A percentile compares a stretch with the other conserved stretches of the same genome.
Evolutionary conservation across 202 grass and related monocot species (phyloP).

Genomic region (Brachypodium distachyon): DNA sequence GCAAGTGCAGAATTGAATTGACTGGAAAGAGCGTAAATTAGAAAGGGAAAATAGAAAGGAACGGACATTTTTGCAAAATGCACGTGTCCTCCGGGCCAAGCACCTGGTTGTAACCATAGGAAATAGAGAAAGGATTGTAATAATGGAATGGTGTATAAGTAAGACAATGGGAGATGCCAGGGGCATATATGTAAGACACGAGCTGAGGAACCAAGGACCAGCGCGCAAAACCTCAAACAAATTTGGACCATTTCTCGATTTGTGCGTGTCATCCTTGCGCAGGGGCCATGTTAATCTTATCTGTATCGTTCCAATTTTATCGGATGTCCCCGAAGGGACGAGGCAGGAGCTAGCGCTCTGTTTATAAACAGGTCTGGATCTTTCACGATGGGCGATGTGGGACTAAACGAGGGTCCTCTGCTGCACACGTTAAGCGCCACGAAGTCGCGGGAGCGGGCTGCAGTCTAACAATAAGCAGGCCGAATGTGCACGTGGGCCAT

Average conservation of each 20-base stretch:
- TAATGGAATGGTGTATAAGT: no score
- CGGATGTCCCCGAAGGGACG: neutral
- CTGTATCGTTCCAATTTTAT: neutral
- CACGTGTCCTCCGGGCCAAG: neutral
- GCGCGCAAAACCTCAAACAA: neutral
- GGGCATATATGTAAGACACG: neutral
- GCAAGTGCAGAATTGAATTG: neutral
- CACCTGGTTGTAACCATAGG: neutral
- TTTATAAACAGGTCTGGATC: neutral
- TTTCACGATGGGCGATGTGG: neutral
- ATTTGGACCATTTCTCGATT: neutral
- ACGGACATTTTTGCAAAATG: neutral
- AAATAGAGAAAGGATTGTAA: neutral
- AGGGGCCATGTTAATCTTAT: neutral
- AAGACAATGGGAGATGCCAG: neutral
- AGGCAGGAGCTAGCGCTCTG: rapidly evolving
- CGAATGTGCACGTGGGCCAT: no score
- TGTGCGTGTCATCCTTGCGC: neutral
- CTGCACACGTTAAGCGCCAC: no score
- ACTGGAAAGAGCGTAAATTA: no score
- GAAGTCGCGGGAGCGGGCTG: no score
- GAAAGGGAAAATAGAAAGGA: neutral
- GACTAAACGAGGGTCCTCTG: neutral
- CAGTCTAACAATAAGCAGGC: no score
- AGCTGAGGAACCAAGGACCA: no score